phyloP scores from a whole-genome alignment of 2,329 filamentous ascomycete species.

The Colletotrichum ledebouriae region DNA sequence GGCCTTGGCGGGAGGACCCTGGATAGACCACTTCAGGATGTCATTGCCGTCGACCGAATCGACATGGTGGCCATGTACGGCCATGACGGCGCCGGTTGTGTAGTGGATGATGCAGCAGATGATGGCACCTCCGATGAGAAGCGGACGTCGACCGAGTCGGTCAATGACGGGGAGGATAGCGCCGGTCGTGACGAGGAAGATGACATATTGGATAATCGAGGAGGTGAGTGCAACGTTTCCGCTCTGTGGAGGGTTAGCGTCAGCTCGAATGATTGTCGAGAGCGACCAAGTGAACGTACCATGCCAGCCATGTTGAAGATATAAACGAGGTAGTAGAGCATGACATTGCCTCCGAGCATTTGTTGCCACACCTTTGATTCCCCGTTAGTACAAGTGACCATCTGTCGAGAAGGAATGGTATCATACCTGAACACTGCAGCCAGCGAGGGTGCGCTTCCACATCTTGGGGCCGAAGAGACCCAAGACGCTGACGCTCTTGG shows the following conservation, averaged over 20 bases:
- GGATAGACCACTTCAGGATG: constrained; percentile 61
- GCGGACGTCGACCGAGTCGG: constrained; percentile 60
- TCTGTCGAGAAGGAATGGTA: too few species aligned
- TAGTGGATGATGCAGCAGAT: constrained; percentile 62
- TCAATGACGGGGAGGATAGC: constrained; percentile 64
- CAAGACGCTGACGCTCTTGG: constrained; percentile 54
- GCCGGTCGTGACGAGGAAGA: constrained; percentile 67
- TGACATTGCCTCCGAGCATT: constrained; percentile 68
- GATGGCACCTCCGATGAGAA: constrained; percentile 61
- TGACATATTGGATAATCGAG: constrained; percentile 68
- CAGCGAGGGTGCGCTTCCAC: constrained; percentile 65
- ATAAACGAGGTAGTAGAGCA: constrained; percentile 73
- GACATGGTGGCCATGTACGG: constrained; percentile 59
- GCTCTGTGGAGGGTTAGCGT: constrained; percentile 32
- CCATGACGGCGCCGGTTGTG: constrained; percentile 64
- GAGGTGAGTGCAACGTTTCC: constrained; percentile 57
- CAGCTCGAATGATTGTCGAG: background rate
- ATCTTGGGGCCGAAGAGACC: constrained; percentile 62
- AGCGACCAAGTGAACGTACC: constrained; percentile 21
- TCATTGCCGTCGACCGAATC: constrained; percentile 59
- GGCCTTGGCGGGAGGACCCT: constrained; percentile 60
- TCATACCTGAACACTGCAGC: constrained; percentile 63
- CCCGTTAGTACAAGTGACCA: too few species aligned
- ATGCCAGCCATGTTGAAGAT: constrained; percentile 73
- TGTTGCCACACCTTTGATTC: constrained; percentile 60